Base-by-base conservation (phyloP, 345 rosid genomes). In the Populus davidiana region DNA sequence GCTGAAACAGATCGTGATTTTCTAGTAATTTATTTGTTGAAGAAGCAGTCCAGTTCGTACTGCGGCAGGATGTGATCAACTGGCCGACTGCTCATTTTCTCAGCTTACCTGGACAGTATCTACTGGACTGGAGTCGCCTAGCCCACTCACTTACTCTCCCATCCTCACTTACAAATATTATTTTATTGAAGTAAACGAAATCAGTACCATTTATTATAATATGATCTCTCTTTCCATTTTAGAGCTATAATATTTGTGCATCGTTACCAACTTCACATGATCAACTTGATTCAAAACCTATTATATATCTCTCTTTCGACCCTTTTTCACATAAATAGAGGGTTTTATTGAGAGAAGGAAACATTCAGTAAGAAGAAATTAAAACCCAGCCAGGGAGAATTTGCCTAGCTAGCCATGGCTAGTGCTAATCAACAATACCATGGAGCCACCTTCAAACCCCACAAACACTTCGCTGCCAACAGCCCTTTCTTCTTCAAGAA, bases 391-490 rank as follows among this genome's bases (percentile, higher is more conserved):
- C 14, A 43, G 29, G 44, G 17, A 56, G 11, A 29, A 12, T 7
- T 3, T 5, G 3, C 23, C 6, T 4, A 6, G 33, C 67, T 17
- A 17, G 25, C 75, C 75, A 86, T 84, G 86, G 83, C 88, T 27
- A 72, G 70, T 18, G 3, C 73, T 68, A 1, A 9, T 3, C 49
- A 43, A 6, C 66, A 70, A 16, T 39, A 71, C 75, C 54, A 80
- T n/a, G 36, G 36, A 5, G 72, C 76, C 75, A 38, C 74, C 33
- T 29, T 78, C 33, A 77, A 84, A 43, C 85, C 86, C 54, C n/a
- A 66, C 56, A 83, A 78, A 75, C 17, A 71, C 70, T 5, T 73
- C 33, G 2, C 77, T 12, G 3, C 27, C 63, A 47, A 29, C 21
- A 16, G 17, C 70, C 29, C 63, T 20, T n/a, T 74, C 50, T 67